These are phyloP conservation scores for Rhizomucor miehei DNA, from an alignment of 371 early-diverging fungal genomes.

Conservation along the genomic window DNA sequence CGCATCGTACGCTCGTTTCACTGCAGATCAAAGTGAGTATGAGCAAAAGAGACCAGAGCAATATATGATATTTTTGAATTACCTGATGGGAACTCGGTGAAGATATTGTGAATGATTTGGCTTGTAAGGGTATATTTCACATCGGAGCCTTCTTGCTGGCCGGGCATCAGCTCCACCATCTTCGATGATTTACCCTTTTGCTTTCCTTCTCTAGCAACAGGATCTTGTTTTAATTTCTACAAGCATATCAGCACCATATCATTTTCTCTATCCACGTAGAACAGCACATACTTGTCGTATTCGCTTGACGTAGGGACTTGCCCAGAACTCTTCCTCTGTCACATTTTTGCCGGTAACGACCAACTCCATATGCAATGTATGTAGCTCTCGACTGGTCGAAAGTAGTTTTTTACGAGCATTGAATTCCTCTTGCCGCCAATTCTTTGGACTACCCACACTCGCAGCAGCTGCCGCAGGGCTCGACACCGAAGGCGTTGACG, in stretches of 20 bases:
- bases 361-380: slow-evolving; percentile 74
- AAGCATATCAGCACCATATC: not conserved
- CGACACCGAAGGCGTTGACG: slow-evolving; percentile 21
- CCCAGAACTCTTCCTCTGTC: slow-evolving; percentile 92
- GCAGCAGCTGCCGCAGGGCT: slow-evolving; percentile 11
- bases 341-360: slow-evolving; percentile 71
- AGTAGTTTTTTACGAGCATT: slow-evolving; percentile 62
- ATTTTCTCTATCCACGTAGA: not conserved
- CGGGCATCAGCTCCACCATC: slow-evolving; percentile 77
- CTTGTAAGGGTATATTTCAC: slow-evolving; percentile 87
- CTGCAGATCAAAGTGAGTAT: slow-evolving; percentile 22
- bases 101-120: slow-evolving; percentile 86
- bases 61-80: slow-evolving; percentile 5
- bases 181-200: slow-evolving; percentile 85
- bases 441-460: slow-evolving; percentile 10
- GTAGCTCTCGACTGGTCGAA: slow-evolving; percentile 65
- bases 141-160: slow-evolving; percentile 76
- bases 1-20: slow-evolving; percentile 79
- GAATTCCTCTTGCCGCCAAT: slow-evolving; percentile 52
- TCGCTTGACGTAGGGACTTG: slow-evolving; percentile 63
- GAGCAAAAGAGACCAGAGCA: not conserved
- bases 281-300: slow-evolving; percentile 27
- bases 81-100: slow-evolving; percentile 87
- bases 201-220: slow-evolving; percentile 63
- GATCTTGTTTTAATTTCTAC: slow-evolving; percentile 72